These are phyloP conservation scores for Colletotrichum sojae DNA, from an alignment of 2,329 filamentous ascomycete species.

Conservation along the genomic window DNA sequence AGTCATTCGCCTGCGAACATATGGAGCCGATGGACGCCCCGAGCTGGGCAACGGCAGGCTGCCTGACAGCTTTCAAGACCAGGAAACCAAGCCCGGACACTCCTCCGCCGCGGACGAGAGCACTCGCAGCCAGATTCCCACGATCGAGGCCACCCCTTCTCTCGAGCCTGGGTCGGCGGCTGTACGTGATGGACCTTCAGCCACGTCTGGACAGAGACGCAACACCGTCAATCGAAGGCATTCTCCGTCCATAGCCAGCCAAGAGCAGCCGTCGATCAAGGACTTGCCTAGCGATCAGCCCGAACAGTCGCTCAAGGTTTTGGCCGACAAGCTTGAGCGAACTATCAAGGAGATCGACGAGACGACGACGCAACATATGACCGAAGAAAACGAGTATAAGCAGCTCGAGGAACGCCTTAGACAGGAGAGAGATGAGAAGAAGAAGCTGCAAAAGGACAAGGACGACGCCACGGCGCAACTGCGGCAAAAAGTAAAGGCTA, in stretches of 20 bases:
- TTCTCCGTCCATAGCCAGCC: constrained; percentile 63
- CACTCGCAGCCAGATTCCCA: constrained; percentile 65
- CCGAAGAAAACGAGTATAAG: constrained; percentile 80
- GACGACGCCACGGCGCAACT: constrained; percentile 91
- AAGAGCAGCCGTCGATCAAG: constrained; percentile 64
- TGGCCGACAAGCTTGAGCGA: constrained; percentile 85
- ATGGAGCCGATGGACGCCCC: constrained; percentile 74
- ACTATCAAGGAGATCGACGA: constrained; percentile 89
- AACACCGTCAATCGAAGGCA: constrained; percentile 81
- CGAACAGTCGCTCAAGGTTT: constrained; percentile 78
- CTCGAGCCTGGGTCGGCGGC: constrained; percentile 73
- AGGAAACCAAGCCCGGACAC: constrained; percentile 56
- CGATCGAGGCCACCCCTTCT: constrained; percentile 73
- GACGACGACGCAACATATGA: constrained; percentile 76
- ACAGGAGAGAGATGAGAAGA: constrained; percentile 84
- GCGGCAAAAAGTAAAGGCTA: constrained; percentile 82
- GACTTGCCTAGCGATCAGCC: constrained; percentile 62
- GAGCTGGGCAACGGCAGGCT: constrained; percentile 69
- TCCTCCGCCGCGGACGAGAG: constrained; percentile 56
- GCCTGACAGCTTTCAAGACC: constrained; percentile 68
- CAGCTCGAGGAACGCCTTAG: constrained; percentile 77
- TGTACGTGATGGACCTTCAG: constrained; percentile 73
- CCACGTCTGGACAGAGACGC: constrained; percentile 63
- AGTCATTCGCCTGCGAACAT: constrained; percentile 87
- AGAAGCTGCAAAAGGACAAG: constrained; percentile 85